Evolutionary conservation across 176 grass and related monocot genomes (phyloP).

Genomic region (Phoenix roebelenii): DNA sequence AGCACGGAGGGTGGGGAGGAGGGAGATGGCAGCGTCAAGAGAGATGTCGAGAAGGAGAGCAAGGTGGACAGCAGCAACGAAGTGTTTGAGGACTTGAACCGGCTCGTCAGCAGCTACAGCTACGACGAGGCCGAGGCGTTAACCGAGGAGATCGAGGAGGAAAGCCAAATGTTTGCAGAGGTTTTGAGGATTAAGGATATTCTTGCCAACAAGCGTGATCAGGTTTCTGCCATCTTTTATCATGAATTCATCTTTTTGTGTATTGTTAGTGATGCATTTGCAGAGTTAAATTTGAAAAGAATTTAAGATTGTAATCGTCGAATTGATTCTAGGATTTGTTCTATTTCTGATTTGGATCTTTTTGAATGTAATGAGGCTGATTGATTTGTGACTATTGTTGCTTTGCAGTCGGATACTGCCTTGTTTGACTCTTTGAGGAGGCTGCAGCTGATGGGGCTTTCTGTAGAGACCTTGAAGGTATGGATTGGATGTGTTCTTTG

Average conservation of each 20-base stretch:
- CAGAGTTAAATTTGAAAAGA: too few species aligned
- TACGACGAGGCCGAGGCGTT: slow-evolving; percentile 53
- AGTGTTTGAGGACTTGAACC: slow-evolving; percentile 13
- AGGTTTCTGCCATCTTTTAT: slow-evolving; percentile 17
- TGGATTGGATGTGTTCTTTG: neutral
- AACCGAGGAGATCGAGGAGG: slow-evolving; percentile 34
- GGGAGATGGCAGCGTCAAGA: slow-evolving; percentile 54
- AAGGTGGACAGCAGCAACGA: slow-evolving; percentile 62
- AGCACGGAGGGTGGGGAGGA: slow-evolving; percentile 27
- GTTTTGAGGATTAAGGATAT: slow-evolving; percentile 43
- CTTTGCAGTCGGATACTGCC: slow-evolving; percentile 42
- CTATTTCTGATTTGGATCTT: too few species aligned
- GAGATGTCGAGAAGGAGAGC: slow-evolving; percentile 49
- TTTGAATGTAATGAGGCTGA: neutral
- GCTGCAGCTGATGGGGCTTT: slow-evolving; percentile 50
- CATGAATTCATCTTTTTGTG: too few species aligned
- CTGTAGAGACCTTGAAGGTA: slow-evolving; percentile 50
- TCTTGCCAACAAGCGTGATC: slow-evolving; percentile 39
- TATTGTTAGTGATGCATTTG: too few species aligned
- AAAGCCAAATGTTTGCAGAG: slow-evolving; percentile 26
- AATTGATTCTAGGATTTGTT: too few species aligned
- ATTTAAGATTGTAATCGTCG: too few species aligned
- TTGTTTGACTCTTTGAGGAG: slow-evolving; percentile 56
- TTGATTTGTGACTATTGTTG: neutral
- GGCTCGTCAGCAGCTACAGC: slow-evolving; percentile 48